Percentiles rank a stretch among this genome's conserved stretches.
These are phyloP conservation scores for Penstemon davidsonii DNA, from an alignment of 257 asterid species.

Conservation along the genomic window DNA sequence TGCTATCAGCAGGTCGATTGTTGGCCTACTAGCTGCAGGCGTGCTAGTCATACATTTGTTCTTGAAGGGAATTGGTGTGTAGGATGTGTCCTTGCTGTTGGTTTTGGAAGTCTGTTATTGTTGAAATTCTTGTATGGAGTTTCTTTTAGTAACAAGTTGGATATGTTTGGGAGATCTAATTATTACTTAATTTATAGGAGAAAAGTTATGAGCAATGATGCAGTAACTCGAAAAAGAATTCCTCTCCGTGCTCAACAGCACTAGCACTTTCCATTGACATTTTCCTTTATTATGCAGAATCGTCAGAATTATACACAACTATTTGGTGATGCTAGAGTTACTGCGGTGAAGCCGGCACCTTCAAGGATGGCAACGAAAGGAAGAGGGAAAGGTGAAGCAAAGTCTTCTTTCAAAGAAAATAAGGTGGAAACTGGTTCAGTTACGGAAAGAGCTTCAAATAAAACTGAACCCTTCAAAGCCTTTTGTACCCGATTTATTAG, in stretches of 20 bases:
- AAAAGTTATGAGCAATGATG: neutral
- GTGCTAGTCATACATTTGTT: conserved; percentile 8
- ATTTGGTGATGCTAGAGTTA: conserved; percentile 57
- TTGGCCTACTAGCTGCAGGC: neutral
- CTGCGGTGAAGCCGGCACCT: conserved; percentile 42
- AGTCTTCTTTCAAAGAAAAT: conserved; percentile 44
- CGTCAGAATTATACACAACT: conserved; percentile 62
- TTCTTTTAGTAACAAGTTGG: neutral
- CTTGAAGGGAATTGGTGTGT: neutral
- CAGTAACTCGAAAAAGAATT: neutral
- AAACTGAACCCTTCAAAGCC: conserved; percentile 50
- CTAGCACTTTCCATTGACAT: neutral
- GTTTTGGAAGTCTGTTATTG: conserved; percentile 3
- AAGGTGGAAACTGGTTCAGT: conserved; percentile 42
- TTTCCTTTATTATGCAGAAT: conserved; percentile 56
- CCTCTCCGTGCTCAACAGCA: neutral
- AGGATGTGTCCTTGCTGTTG: neutral
- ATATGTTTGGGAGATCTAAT: neutral
- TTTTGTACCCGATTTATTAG: conserved; percentile 74
- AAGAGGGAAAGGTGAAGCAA: conserved; percentile 64
- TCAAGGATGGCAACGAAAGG: conserved; percentile 52
- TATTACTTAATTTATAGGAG: neutral
- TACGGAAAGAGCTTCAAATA: conserved; percentile 45
- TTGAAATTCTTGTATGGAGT: conserved; percentile 15
- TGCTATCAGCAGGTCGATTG: neutral